phyloP scores from a whole-genome alignment of 768 basidiomycete genomes.

The Collybia sp. region DNA sequence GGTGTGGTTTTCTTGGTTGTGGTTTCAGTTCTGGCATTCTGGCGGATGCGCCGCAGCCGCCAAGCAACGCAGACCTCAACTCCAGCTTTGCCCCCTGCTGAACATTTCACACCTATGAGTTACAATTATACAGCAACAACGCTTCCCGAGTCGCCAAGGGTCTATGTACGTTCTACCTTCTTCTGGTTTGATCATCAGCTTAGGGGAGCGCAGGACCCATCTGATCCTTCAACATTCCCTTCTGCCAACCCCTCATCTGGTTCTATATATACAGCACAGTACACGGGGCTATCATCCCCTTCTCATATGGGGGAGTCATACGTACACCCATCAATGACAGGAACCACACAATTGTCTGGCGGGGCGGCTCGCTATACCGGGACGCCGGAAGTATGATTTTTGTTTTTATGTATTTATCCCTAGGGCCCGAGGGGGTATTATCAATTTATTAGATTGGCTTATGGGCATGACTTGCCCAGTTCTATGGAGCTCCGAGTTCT shows the following conservation, averaged over 20 bases:
- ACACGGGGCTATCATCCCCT: neutral
- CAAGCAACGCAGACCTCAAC: slow-evolving; percentile 15
- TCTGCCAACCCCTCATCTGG: slow-evolving; percentile 10
- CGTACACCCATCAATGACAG: slow-evolving; percentile 13
- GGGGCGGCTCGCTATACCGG: slow-evolving; percentile 22
- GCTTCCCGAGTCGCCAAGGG: slow-evolving; percentile 21
- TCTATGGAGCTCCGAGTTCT: too few species aligned
- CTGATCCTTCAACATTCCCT: slow-evolving; percentile 39
- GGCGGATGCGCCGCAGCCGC: slow-evolving; percentile 21
- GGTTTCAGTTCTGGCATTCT: slow-evolving; percentile 27
- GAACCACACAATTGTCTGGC: slow-evolving; percentile 9
- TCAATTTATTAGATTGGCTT: slow-evolving; percentile 2
- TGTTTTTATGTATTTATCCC: too few species aligned
- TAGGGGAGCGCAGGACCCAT: slow-evolving; percentile 22
- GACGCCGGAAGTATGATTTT: slow-evolving; percentile 21
- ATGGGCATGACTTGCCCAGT: neutral
- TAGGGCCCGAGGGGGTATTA: neutral
- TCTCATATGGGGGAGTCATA: slow-evolving; percentile 5
- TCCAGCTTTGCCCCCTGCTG: slow-evolving; percentile 4
- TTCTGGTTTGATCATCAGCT: slow-evolving; percentile 2
- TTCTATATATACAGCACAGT: slow-evolving; percentile 1
- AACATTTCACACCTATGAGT: slow-evolving; percentile 9
- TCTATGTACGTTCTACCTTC: slow-evolving; percentile 27
- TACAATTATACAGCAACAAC: slow-evolving; percentile 15
- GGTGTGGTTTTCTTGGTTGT: slow-evolving; percentile 43